Conservation (phyloP, 805 yeast species). For the Candida anglica region DNA sequence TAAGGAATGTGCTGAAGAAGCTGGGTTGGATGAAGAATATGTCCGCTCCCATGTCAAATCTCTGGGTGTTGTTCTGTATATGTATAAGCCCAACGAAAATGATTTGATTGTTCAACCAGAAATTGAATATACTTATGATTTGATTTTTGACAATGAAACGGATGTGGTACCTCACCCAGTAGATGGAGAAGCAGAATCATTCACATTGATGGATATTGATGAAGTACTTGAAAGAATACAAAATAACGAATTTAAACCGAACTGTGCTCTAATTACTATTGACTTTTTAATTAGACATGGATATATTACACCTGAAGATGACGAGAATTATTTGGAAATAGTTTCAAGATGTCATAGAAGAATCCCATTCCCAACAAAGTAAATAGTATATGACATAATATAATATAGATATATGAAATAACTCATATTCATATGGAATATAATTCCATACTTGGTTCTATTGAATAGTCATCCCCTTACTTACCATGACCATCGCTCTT, state of each 20-base stretch:
- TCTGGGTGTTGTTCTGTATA: conserved; percentile 69
- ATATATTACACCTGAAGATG: conserved; percentile 57
- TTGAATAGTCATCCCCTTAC: too few species aligned
- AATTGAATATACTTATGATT: conserved; percentile 75
- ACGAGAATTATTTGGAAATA: conserved; percentile 63
- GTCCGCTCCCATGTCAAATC: conserved; percentile 42
- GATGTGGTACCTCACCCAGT: conserved; percentile 41
- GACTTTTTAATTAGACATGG: conserved; percentile 92
- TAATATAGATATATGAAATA: too few species aligned
- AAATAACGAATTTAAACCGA: conserved; percentile 77
- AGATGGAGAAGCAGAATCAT: conserved; percentile 68
- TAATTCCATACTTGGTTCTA: too few species aligned
- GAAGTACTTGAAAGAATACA: conserved; percentile 51
- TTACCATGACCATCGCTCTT: too few species aligned
- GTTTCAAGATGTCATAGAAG: conserved; percentile 58
- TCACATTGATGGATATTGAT: conserved; percentile 56
- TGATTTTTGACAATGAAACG: conserved; percentile 45
- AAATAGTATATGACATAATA: too few species aligned
- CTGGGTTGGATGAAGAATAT: conserved; percentile 59
- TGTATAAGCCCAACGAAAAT: conserved; percentile 34
- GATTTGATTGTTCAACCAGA: conserved; percentile 74
- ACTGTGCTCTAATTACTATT: conserved; percentile 73
- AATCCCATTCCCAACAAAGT: conserved; percentile 60
- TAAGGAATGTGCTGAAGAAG: conserved; percentile 90
- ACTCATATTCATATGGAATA: too few species aligned